Evolutionary conservation across 129 eudicot species (phyloP).

Genomic region (Oenanthe sinensis): DNA sequence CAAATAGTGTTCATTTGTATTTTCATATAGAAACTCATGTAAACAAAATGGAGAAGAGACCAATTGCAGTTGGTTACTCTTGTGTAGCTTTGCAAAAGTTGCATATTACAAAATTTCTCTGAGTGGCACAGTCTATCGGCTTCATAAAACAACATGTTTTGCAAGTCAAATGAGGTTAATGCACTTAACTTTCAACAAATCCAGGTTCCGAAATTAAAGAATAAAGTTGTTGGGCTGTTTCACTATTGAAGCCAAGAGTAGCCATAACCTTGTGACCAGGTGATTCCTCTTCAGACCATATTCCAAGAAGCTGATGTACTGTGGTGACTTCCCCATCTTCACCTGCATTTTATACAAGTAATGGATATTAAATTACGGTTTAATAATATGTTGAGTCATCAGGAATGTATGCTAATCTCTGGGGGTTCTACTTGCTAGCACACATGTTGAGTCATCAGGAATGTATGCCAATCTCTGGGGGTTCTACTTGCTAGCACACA

Average conservation of each 20-base stretch:
- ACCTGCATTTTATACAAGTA: constrained; percentile 31
- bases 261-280: constrained; percentile 63
- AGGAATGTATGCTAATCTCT: constrained; percentile 31
- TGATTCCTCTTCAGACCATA: constrained; percentile 61
- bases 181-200: constrained; percentile 32
- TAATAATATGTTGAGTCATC: background rate
- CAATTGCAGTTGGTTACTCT: background rate
- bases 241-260: constrained; percentile 47
- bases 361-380: background rate
- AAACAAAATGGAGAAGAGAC: constrained; percentile 4
- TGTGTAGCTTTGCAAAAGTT: background rate
- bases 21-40: background rate
- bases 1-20: background rate
- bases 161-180: background rate
- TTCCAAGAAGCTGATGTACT: constrained; percentile 58
- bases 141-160: background rate
- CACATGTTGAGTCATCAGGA: constrained; percentile 16
- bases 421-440: no score
- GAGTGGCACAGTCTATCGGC: background rate
- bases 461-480: constrained; percentile 24
- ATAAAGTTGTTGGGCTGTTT: constrained; percentile 47
- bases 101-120: background rate
- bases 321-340: constrained; percentile 56
- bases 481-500: no score
- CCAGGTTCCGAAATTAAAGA: constrained; percentile 50